Base-by-base conservation (phyloP, 768 basidiomycete species). In the Tulasnella sp. region DNA sequence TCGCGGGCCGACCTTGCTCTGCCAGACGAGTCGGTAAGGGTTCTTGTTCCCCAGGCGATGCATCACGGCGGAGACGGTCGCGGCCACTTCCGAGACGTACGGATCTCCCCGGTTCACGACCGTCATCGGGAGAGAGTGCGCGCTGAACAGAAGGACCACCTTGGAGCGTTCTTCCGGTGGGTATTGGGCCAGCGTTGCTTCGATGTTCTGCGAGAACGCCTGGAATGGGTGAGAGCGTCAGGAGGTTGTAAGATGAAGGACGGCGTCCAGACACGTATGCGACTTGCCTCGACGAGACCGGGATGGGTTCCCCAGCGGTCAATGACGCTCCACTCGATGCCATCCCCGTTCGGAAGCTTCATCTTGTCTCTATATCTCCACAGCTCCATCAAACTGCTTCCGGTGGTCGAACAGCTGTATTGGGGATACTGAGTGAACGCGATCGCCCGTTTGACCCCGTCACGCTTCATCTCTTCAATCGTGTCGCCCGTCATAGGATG, bases 401-500 rank as follows among this genome's bases (percentile, higher is more conserved):
- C 97, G 0, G 97, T 98, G 12, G 97, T 99, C 74, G 93, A 95
- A 80, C 97, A 99, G 77, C 90, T 92, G 80, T 99, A 99, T 80
- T 99, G 97, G 0, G 97, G 97, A 79, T 99, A 99, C 80, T 99
- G 97, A 3, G 93, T 93, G 82, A 99, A 99, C 22, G 95, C 97
- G 34, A 99, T 83, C 0, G 96, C 97, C 75, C 95, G 84, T 79
- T 85, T 90, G 37, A 99, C 94, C 26, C 95, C 94, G 78, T 98
- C 97, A 68, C 83, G 85, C 81, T 88, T 88, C 90, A 99, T 89
- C 80, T 92, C 88, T 71, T 83, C 85, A 12, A 93, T 86, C 34
- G 91, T 90, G 77, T 89, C 88, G 76, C 90, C 88, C 34, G 95
- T 97, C 72, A 98, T 82, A 3, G 95, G 97, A 47, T 87, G 84